phyloP scores from a whole-genome alignment of 345 rosid species.

The Raphanus sativus region DNA sequence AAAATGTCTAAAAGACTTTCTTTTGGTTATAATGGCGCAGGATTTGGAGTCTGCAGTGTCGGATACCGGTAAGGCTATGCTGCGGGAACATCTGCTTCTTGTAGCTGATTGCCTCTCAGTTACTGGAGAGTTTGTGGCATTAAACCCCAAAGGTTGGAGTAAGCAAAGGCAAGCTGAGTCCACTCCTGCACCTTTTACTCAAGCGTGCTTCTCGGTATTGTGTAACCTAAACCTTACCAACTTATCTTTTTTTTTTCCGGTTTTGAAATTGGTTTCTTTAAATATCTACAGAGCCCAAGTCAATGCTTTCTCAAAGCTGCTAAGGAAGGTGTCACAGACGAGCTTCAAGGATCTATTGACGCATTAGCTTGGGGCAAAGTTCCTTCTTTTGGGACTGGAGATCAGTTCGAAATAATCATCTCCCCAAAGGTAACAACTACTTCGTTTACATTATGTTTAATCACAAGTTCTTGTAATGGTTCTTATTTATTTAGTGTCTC shows the following conservation, averaged over 20 bases:
- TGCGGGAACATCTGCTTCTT: constrained; percentile 66
- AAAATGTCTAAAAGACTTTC: not conserved
- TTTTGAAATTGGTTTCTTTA: not conserved
- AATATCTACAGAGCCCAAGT: constrained; percentile 71
- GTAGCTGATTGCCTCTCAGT: constrained; percentile 66
- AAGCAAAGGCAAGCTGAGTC: constrained; percentile 63
- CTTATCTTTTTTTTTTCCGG: not conserved
- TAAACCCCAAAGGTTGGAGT: constrained; percentile 71
- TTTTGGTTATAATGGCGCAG: constrained; percentile 45
- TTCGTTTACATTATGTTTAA: constrained; percentile 21
- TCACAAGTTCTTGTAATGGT: constrained; percentile 3
- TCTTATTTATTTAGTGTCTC: constrained; percentile 12
- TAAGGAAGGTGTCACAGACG: constrained; percentile 60
- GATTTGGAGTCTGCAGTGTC: constrained; percentile 71
- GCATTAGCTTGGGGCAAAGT: constrained; percentile 85
- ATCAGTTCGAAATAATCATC: constrained; percentile 68
- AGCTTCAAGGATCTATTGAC: constrained; percentile 79
- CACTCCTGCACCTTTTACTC: constrained; percentile 69
- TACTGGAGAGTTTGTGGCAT: constrained; percentile 87
- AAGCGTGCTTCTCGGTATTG: constrained; percentile 90
- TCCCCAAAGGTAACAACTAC: constrained; percentile 53
- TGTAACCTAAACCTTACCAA: constrained; percentile 34
- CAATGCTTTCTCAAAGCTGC: constrained; percentile 79
- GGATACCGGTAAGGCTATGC: constrained; percentile 74
- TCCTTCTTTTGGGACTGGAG: constrained; percentile 73